Conservation (phyloP, 805 yeast species). For the Tetrapisispora taiwanensis region DNA sequence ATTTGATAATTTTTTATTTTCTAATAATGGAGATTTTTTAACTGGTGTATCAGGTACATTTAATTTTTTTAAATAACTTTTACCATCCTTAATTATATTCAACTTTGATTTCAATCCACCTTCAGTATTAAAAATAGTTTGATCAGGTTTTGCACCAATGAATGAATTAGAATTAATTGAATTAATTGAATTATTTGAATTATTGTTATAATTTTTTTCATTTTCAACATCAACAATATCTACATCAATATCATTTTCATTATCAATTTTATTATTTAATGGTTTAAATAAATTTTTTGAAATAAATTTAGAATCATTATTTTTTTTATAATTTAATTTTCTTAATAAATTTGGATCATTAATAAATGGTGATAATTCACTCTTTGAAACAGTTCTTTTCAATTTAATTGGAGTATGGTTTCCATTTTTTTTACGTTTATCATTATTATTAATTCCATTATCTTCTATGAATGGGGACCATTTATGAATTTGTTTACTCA, state of each 20-base stretch:
- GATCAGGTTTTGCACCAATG: conserved; percentile 21
- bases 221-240: background rate
- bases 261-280: conserved; percentile 4
- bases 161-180: background rate
- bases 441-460: background rate
- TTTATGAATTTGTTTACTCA: conserved; percentile 16
- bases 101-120: conserved; percentile 17
- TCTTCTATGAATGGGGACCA: conserved; percentile 21
- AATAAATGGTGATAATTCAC: conserved; percentile 26
- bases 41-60: conserved; percentile 26
- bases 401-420: conserved; percentile 13
- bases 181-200: background rate
- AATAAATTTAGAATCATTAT: conserved; percentile 11
- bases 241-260: conserved; percentile 1
- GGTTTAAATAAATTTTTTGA: conserved; percentile 6
- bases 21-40: conserved; percentile 22
- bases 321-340: conserved; percentile 10
- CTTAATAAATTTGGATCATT: conserved; percentile 9
- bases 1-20: conserved; percentile 5
- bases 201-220: background rate
- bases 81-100: background rate
- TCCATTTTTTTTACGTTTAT: background rate
- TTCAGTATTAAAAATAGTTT: conserved; percentile 17
- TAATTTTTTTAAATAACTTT: conserved; percentile 13
- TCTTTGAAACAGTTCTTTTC: conserved; percentile 19